A percentile compares a stretch with the other conserved stretches of the same genome.
These are phyloP conservation scores for Cercospora sp. DNA, from an alignment of 2,329 filamentous ascomycete species.

Conservation along the genomic window DNA sequence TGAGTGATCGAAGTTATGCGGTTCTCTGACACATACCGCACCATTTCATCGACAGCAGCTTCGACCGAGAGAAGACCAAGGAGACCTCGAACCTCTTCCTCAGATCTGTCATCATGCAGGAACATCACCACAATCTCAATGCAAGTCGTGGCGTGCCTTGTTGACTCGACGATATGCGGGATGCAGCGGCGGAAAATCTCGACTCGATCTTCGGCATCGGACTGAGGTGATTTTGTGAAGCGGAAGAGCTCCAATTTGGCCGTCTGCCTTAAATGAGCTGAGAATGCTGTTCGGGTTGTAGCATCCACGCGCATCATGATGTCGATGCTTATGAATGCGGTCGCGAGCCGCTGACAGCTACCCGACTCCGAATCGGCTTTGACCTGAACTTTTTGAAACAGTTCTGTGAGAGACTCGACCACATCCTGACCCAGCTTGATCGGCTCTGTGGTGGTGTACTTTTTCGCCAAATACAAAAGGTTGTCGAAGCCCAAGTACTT, in stretches of 20 bases:
- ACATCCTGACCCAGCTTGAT: conserved; percentile 29
- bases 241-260: conserved; percentile 26
- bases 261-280: conserved; percentile 22
- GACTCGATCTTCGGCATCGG: conserved; percentile 24
- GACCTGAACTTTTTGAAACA: conserved; percentile 22
- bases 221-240: conserved; percentile 18
- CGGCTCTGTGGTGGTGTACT: conserved; percentile 56
- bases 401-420: conserved; percentile 26
- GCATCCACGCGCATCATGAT: conserved; percentile 27
- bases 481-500: conserved; percentile 45
- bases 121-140: conserved; percentile 31
- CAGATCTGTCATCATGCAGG: conserved; percentile 11
- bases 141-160: conserved; percentile 27
- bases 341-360: conserved; percentile 18
- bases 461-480: conserved; percentile 68
- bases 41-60: conserved; percentile 43
- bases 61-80: conserved; percentile 27
- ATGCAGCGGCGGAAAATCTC: conserved; percentile 30
- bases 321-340: conserved; percentile 33
- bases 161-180: conserved; percentile 23
- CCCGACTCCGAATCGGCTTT: conserved; percentile 9
- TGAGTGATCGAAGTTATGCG: neutral
- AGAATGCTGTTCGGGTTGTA: conserved; percentile 10
- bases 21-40: conserved; percentile 35
- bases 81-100: conserved; percentile 24